A percentile compares a stretch with the other conserved stretches of the same genome.
phyloP scores from a whole-genome alignment of 495 filamentous ascomycete genomes.

The Penicillium paxilli region DNA sequence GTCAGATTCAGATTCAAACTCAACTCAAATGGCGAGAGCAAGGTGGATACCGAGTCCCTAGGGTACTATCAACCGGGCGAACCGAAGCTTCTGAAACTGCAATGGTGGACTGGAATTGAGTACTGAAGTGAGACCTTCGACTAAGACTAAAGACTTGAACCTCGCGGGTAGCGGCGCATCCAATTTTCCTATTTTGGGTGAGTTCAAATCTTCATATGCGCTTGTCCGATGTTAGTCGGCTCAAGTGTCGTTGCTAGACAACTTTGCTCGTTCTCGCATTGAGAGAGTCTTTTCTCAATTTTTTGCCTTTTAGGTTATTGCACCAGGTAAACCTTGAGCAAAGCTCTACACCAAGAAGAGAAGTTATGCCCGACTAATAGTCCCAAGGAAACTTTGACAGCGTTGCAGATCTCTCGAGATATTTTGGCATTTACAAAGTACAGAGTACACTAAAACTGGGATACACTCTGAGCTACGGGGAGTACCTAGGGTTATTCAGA shows the following conservation, averaged over 20 bases:
- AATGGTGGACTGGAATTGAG: background rate
- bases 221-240: background rate
- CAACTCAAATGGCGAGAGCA: no score
- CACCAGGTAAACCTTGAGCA: background rate
- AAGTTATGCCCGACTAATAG: constrained; percentile 9
- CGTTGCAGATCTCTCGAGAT: constrained; percentile 1
- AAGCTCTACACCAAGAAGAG: constrained; percentile 7
- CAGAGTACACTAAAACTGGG: background rate
- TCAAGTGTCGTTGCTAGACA: background rate
- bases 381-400: background rate
- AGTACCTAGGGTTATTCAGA: no score
- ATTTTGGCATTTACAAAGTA: no score
- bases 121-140: background rate
- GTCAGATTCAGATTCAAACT: no score
- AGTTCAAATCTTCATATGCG: background rate
- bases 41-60: no score
- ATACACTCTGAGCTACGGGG: no score
- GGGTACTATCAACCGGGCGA: background rate
- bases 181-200: no score
- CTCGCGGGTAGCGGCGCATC: background rate
- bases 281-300: background rate
- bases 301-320: background rate
- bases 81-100: background rate
- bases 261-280: background rate
- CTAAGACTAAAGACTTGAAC: background rate